Evolutionary conservation across 2,329 filamentous ascomycete species (phyloP).

Genomic region (Aspergillus phoenicis): DNA sequence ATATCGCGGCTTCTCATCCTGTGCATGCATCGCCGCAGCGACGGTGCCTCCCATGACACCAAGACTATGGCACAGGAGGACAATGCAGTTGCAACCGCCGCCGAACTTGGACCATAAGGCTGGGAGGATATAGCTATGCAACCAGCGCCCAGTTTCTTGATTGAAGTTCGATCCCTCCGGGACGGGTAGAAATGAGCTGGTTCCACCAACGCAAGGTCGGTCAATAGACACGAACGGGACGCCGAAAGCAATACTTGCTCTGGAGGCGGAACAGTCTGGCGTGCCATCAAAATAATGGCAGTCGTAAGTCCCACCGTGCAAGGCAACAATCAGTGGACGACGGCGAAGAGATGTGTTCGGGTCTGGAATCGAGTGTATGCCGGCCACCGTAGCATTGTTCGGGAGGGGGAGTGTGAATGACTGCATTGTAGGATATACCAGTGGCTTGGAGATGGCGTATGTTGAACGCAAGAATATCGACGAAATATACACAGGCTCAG

Average conservation of each 20-base stretch:
- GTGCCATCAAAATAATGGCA: slow-evolving; percentile 12
- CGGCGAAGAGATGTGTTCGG: neutral
- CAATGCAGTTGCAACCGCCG: slow-evolving; percentile 1
- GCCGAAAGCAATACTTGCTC: neutral
- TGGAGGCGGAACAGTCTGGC: neutral
- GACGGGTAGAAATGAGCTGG: slow-evolving; percentile 2
- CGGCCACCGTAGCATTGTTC: slow-evolving; percentile 1
- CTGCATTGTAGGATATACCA: neutral
- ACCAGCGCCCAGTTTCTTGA: slow-evolving; percentile 5
- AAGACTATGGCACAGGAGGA: slow-evolving; percentile 9
- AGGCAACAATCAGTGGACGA: slow-evolving; percentile 9
- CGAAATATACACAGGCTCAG: too few species aligned
- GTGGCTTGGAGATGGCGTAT: too few species aligned
- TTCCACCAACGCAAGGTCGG: slow-evolving; percentile 9
- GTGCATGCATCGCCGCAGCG: slow-evolving; percentile 4
- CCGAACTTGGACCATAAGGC: slow-evolving; percentile 9
- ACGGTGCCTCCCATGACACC: slow-evolving; percentile 9
- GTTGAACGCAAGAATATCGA: too few species aligned
- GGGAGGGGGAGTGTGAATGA: slow-evolving; percentile 5
- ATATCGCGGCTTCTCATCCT: slow-evolving; percentile 1
- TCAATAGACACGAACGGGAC: slow-evolving; percentile 12
- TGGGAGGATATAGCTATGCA: slow-evolving; percentile 7
- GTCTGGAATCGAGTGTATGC: slow-evolving; percentile 7
- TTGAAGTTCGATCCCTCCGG: slow-evolving; percentile 6
- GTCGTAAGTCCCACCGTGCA: slow-evolving; percentile 11